Evolutionary conservation across 495 filamentous ascomycete species (phyloP).

Genomic region (Penicillium paxilli): DNA sequence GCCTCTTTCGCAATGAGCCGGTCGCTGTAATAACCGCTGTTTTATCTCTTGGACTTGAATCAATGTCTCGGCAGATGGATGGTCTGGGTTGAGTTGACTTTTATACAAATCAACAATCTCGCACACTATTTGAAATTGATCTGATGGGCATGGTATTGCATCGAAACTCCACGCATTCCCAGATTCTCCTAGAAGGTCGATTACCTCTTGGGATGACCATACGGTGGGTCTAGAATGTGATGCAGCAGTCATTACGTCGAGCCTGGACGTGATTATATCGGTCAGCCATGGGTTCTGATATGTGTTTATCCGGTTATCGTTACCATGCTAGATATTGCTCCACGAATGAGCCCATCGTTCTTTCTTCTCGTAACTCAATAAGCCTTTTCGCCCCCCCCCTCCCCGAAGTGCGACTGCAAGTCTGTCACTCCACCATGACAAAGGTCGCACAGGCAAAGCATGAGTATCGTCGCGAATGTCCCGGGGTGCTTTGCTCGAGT

Average conservation of each 20-base stretch:
- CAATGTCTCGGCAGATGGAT: not conserved
- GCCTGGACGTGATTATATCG: not conserved
- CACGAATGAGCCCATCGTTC: not conserved
- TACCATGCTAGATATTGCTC: conserved; percentile 1
- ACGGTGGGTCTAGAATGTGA: not conserved
- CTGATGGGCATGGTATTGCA: not conserved
- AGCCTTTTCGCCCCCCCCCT: not conserved
- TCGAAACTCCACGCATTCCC: not conserved
- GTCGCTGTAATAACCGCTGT: not conserved
- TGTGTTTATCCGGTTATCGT: not conserved
- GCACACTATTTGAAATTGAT: not conserved
- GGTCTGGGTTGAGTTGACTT: not conserved
- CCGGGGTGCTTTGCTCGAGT: not conserved
- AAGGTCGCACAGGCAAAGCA: conserved; percentile 1
- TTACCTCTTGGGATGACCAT: not conserved
- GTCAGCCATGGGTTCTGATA: not conserved
- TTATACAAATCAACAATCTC: not conserved
- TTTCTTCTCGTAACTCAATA: not conserved
- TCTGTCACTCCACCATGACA: not conserved
- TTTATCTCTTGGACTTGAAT: not conserved
- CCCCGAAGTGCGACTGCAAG: not conserved
- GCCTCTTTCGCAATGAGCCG: not conserved
- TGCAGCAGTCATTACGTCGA: conserved; percentile 2
- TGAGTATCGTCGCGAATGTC: conserved; percentile 1
- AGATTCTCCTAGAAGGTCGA: not conserved